Evolutionary conservation across 257 asterid species (phyloP).

Genomic region (Nicotiana noctiflora): DNA sequence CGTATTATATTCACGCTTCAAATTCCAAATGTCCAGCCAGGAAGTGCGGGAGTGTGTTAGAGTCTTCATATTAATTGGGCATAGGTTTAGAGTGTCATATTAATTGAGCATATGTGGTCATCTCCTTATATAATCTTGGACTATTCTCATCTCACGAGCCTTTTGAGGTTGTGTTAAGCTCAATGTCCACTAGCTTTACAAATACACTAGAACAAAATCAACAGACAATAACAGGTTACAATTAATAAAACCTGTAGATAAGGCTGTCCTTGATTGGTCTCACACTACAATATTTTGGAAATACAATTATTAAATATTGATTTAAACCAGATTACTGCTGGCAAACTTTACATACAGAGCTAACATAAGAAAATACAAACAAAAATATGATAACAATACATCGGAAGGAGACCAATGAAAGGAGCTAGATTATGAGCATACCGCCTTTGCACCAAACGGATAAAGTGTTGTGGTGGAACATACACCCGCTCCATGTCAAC

Average conservation of each 20-base stretch:
- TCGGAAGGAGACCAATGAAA: background rate
- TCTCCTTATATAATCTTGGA: background rate
- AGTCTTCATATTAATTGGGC: background rate
- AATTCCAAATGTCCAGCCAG: background rate
- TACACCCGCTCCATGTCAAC: constrained; percentile 36
- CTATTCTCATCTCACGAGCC: background rate
- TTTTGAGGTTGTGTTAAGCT: background rate
- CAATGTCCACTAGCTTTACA: background rate
- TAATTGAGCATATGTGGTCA: background rate
- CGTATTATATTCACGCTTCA: background rate
- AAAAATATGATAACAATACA: background rate
- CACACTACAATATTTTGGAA: background rate
- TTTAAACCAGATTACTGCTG: background rate
- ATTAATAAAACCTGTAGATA: background rate
- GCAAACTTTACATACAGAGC: background rate
- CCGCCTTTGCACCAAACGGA: constrained; percentile 72
- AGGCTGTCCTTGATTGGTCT: background rate
- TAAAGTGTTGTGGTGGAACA: constrained; percentile 25
- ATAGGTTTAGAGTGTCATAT: background rate
- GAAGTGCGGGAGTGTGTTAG: background rate
- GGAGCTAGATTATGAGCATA: constrained; percentile 22
- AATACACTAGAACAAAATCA: background rate
- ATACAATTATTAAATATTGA: background rate
- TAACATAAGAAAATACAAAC: background rate
- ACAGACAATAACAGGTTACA: background rate